These are phyloP conservation scores for Phytopythium helicoides DNA, from an alignment of 352 stramenopile species.

Conservation along the genomic window DNA sequence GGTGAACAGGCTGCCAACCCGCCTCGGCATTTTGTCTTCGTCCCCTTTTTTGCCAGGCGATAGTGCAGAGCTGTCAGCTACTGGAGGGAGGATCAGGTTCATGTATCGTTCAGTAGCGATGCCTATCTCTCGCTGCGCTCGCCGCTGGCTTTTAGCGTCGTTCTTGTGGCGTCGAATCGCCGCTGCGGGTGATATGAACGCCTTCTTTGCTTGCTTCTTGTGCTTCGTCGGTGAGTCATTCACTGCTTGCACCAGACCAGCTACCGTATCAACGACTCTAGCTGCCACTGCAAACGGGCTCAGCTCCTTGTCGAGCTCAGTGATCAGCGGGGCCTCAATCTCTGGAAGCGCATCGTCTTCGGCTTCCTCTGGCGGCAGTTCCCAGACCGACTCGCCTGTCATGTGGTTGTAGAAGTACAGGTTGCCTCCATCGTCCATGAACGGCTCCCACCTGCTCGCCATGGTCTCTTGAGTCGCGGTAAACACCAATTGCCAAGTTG, in stretches of 20 bases:
- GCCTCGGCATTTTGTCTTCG: conserved; percentile 12
- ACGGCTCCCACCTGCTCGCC: conserved; percentile 52
- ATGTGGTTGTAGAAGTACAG: conserved; percentile 75
- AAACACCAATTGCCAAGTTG: too few relatives aligned
- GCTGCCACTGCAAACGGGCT: conserved; percentile 42
- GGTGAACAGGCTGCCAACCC: conserved; percentile 47
- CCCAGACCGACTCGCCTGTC: conserved; percentile 70
- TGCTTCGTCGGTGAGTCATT: conserved; percentile 16
- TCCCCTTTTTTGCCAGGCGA: not conserved
- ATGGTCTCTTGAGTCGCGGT: not conserved
- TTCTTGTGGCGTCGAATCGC: conserved; percentile 52
- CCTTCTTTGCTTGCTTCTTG: conserved; percentile 26
- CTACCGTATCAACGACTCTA: conserved; percentile 42
- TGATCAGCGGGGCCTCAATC: not conserved
- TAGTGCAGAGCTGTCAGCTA: conserved; percentile 5
- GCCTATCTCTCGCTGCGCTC: conserved; percentile 33
- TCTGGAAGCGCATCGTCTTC: conserved; percentile 12
- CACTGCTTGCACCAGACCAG: conserved; percentile 32
- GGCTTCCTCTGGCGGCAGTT: conserved; percentile 42
- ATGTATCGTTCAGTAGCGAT: conserved; percentile 35
- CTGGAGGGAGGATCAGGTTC: conserved; percentile 29
- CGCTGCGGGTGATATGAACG: conserved; percentile 48
- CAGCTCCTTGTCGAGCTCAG: conserved; percentile 8
- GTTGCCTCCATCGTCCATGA: conserved; percentile 60
- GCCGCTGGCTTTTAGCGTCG: conserved; percentile 33